These are phyloP conservation scores for Rhododendron vialii DNA, from an alignment of 148 eudicot species.

Conservation along the genomic window DNA sequence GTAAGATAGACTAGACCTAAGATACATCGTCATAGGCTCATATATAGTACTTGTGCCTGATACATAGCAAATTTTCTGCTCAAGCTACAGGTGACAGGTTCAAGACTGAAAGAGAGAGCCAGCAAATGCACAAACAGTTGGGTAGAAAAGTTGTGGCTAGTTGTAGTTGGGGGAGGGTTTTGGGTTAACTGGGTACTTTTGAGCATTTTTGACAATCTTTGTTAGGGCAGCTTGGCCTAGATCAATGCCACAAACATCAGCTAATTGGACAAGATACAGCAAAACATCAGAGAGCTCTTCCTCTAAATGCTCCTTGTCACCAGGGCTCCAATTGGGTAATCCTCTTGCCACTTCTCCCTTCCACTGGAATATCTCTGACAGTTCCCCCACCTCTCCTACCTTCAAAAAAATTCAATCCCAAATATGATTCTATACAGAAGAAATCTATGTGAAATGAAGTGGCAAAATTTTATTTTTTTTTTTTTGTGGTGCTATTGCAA, in stretches of 20 bases:
- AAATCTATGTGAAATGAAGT: background rate
- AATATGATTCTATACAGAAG: background rate
- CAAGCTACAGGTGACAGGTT: background rate
- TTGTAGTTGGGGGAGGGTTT: background rate
- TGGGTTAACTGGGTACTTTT: slow-evolving; percentile 40
- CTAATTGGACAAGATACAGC: slow-evolving; percentile 53
- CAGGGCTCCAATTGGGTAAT: slow-evolving; percentile 54
- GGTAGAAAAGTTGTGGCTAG: background rate
- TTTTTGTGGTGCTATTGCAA: background rate
- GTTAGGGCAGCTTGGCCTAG: slow-evolving; percentile 60
- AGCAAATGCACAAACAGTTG: background rate
- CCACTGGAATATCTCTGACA: slow-evolving; percentile 82
- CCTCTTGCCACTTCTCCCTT: slow-evolving; percentile 73
- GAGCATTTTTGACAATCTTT: slow-evolving; percentile 49
- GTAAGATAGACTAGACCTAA: background rate
- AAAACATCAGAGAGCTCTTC: slow-evolving; percentile 72
- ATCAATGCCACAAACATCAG: slow-evolving; percentile 70
- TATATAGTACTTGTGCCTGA: background rate
- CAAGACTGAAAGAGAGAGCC: background rate
- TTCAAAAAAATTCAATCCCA: slow-evolving; percentile 1
- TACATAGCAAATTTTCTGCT: background rate
- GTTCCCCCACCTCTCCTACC: slow-evolving; percentile 82
- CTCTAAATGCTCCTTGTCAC: slow-evolving; percentile 49
- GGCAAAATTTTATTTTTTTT: background rate
- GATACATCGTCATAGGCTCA: background rate